Base-by-base conservation (phyloP, 805 yeast genomes). In the Metschnikowia similis region DNA sequence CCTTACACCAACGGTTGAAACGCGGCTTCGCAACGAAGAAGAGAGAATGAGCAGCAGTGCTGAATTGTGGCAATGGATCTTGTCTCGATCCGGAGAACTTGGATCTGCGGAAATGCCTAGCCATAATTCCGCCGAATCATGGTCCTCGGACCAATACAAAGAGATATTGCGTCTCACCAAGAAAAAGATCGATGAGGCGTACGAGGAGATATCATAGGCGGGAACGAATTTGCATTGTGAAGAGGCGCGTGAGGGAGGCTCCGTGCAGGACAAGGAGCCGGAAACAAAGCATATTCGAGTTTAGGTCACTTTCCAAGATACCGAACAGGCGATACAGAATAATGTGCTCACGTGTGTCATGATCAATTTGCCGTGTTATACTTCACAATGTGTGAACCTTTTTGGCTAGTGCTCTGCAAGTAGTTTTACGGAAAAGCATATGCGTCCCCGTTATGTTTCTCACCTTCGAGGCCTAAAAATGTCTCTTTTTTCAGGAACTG, bases 1-100 rank as follows among this genome's bases (percentile, higher is more conserved):
- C 27, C 37, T 52, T 10, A 30, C 52, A 17, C 56, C 60, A 5
- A 40, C 53, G 2, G 49, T 48, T 42, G 60, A 56, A 8, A 38
- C 49, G 7, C 52, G 48, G 38, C 51, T 57, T 8, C 31, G 43
- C 17, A 48, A 51, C 40, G 45, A 45, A 21, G 39, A 16, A 16
- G 42, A 9, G 11, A 38, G 42, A 8, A 10, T 28, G 26, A 28
- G 34, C 32, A 35, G 46, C 34, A 43, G 32, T 43, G 52, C 53
- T 2, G 41, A 45, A 17, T 40, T 58, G 45, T 58, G 61, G 61
- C 50, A 55, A 26, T 58, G 60, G 60, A 48, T 58, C 6, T 41
- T 41, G 16, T 45, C 48, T 16, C 50, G 60, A 29, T 49, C 52
- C 4, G 56, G 48, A 16, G 46, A 39, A 14, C 32, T 30, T 14